Base-by-base conservation (phyloP, 169 alveolate species). In the Plasmodium falciparum region DNA sequence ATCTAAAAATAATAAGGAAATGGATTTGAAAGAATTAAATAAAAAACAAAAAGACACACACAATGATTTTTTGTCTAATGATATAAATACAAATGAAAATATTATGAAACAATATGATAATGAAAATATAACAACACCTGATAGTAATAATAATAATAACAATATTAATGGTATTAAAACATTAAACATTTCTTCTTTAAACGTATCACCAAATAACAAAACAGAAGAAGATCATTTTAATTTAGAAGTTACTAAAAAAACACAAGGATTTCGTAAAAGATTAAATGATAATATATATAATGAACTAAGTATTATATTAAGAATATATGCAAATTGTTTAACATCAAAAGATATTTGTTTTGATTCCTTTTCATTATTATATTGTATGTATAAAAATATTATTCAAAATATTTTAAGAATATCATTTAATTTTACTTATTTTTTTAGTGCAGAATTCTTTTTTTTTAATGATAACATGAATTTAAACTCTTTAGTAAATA, bases 381-480 rank as follows among this genome's bases (percentile, higher is more conserved):
- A 80, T 80, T 69, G 33, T 58, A 80, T 80, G 90, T 80, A 80
- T 58, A 80, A 80, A 67, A 80, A 80, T 80, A 12, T 80, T 54
- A 5, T 80, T 63, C 85, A 69, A 24, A 80, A 80, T 69, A 15
- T 80, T 3, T 9, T 80, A 65, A 70, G 47, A 26, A 54, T 80
- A 61, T 80, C 85, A 33, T 80, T 80, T 80, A 80, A 80, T 80
- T 80, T 80, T 69, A 69, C 65, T 0, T 80, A 80, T 50, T 52
- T 69, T 67, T 39, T 80, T 56, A 80, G 90, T 80, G 52, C 90
- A 9, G 90, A 80, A 50, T 80, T 69, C 59, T 80, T 69, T 67
- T 80, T 80, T 69, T 80, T 80, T 61, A 80, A 80, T 61, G 90
- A 80, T 49, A 58, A 11, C 39, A 80, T 80, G 39, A 80, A 80